These are phyloP conservation scores for Phytophthora nicotianae DNA, from an alignment of 352 stramenopile species.

Conservation along the genomic window DNA sequence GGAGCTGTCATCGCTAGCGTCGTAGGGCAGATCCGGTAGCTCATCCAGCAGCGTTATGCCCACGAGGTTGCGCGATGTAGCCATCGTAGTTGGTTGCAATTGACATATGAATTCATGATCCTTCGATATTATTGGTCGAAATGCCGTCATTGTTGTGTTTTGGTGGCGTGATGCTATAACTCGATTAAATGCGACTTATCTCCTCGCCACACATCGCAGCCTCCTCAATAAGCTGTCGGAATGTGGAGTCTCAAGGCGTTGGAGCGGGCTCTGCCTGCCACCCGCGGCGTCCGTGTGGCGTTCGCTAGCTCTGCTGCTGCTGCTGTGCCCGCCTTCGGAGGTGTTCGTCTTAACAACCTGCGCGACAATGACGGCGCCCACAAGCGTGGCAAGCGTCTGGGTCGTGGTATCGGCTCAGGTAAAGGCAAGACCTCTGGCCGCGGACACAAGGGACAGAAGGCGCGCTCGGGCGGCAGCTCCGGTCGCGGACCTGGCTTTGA, in stretches of 20 bases:
- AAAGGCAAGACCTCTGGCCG: slow-evolving; percentile 95
- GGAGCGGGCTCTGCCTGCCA: slow-evolving; percentile 48
- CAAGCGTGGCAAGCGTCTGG: slow-evolving; percentile 91
- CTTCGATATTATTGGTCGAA: not conserved
- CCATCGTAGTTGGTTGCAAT: not conserved
- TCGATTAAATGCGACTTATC: slow-evolving; percentile 21
- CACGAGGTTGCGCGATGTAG: slow-evolving; percentile 35
- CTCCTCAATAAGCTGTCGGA: slow-evolving; percentile 1
- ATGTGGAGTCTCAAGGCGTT: slow-evolving; percentile 75
- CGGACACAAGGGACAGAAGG: slow-evolving; percentile 98
- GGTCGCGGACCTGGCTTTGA: slow-evolving; percentile 94
- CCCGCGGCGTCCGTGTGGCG: slow-evolving; percentile 22
- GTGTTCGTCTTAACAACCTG: slow-evolving; percentile 87
- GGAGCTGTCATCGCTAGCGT: slow-evolving; percentile 58
- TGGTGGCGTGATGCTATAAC: slow-evolving; percentile 1
- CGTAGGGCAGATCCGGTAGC: slow-evolving; percentile 65
- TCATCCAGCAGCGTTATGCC: slow-evolving; percentile 62
- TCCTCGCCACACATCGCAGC: slow-evolving; percentile 21
- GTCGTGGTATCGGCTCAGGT: slow-evolving; percentile 92
- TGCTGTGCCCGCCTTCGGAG: slow-evolving; percentile 38
- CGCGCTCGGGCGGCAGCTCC: slow-evolving; percentile 85
- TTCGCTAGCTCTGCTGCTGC: slow-evolving; percentile 61
- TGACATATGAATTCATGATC: too few species aligned
- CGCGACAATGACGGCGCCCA: slow-evolving; percentile 86
- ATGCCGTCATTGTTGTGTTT: slow-evolving; percentile 3